A percentile compares a stretch with the other conserved stretches of the same genome.
These are phyloP conservation scores for Hyaloscypha finlandica DNA, from an alignment of 495 filamentous ascomycete genomes.

Conservation along the genomic window DNA sequence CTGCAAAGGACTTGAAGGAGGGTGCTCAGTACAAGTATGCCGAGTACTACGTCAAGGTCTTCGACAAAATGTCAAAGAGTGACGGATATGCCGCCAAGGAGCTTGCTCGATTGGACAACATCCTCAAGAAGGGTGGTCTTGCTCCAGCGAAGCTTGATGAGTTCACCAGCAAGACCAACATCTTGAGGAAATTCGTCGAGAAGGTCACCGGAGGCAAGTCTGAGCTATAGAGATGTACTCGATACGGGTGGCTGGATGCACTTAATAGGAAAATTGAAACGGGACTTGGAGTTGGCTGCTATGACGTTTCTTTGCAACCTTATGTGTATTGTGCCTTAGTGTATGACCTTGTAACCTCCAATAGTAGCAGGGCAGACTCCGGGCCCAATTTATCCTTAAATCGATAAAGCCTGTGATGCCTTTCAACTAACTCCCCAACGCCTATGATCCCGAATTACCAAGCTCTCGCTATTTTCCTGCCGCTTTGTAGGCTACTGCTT, in stretches of 20 bases:
- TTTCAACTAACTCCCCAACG: not conserved
- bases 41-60: slow-evolving; percentile 91
- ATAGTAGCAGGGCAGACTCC: not conserved
- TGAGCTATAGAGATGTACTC: slow-evolving; percentile 28
- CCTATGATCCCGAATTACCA: not conserved
- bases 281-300: slow-evolving; percentile 13
- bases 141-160: slow-evolving; percentile 89
- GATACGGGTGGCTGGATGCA: not conserved
- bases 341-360: slow-evolving; percentile 32
- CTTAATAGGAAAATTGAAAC: slow-evolving; percentile 19
- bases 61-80: slow-evolving; percentile 78
- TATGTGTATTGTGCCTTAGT: not conserved
- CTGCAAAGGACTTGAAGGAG: slow-evolving; percentile 65
- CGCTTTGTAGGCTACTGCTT: slow-evolving; percentile 31
- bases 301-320: not conserved
- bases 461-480: not conserved
- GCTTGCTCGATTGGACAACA: slow-evolving; percentile 72
- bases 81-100: slow-evolving; percentile 84
- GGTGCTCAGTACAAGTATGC: slow-evolving; percentile 67
- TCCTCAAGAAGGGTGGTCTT: slow-evolving; percentile 83
- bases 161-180: slow-evolving; percentile 81
- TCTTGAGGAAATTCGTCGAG: slow-evolving; percentile 74
- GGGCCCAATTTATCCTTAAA: not conserved
- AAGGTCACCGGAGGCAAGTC: slow-evolving; percentile 26
- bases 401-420: not conserved